Evolutionary conservation across 108 stramenopile species (phyloP).

Genomic region (Pseudonitzschia multiseries): DNA sequence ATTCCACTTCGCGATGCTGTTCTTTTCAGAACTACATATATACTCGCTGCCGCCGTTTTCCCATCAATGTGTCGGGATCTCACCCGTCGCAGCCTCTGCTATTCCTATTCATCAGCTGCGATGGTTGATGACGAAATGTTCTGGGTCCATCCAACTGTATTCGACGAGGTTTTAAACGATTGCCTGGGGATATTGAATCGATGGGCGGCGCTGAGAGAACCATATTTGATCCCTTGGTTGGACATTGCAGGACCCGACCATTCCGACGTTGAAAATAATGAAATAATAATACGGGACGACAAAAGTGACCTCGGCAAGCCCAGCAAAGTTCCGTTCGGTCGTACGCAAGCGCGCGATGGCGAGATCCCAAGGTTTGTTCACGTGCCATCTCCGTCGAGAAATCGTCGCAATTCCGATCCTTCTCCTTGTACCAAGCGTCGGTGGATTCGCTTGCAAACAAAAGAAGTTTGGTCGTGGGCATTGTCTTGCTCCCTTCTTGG

Average conservation of each 20-base stretch:
- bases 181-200: constrained; percentile 19
- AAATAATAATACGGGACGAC: neutral
- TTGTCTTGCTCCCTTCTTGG: constrained; percentile 31
- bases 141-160: neutral
- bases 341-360: too few species aligned
- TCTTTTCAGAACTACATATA: constrained; percentile 28
- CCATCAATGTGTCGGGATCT: constrained; percentile 24
- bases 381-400: constrained; percentile 6
- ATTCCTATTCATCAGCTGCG: neutral
- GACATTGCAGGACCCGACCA: constrained; percentile 30
- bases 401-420: neutral
- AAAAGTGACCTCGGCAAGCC: neutral
- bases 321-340: neutral
- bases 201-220: constrained; percentile 33
- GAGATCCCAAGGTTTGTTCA: constrained; percentile 18
- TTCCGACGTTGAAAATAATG: neutral
- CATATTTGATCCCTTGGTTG: constrained; percentile 35
- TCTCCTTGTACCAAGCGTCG: neutral
- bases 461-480: constrained; percentile 37
- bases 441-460: constrained; percentile 16
- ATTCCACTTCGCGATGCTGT: constrained; percentile 26
- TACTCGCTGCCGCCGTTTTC: constrained; percentile 22
- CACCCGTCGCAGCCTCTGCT: constrained; percentile 5
- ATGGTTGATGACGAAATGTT: neutral
- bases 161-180: constrained; percentile 19